A percentile compares a stretch with the other conserved stretches of the same genome.
These are phyloP conservation scores for Argentina anserina DNA, from an alignment of 306 rosid genomes.

Conservation along the genomic window DNA sequence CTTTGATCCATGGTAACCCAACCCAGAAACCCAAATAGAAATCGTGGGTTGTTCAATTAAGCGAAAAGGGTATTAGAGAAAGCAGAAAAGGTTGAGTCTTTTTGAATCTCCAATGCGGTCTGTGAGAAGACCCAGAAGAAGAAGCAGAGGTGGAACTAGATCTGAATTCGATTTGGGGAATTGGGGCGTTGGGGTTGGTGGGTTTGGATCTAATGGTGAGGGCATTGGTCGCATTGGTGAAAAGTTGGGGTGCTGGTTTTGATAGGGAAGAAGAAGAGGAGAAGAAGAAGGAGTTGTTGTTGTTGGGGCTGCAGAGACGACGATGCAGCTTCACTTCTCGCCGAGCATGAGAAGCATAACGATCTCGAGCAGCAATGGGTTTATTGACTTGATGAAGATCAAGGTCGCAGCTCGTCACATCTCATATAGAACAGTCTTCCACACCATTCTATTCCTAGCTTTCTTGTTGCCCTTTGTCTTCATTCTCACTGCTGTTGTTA, in stretches of 20 bases:
- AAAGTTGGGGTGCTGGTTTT: constrained; percentile 29
- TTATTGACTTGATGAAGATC: constrained; percentile 99
- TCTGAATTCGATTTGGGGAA: constrained; percentile 35
- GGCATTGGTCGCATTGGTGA: constrained; percentile 41
- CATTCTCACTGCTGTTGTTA: constrained; percentile 98
- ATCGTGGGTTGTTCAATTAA: neutral
- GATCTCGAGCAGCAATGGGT: constrained; percentile 99
- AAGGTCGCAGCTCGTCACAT: constrained; percentile 99
- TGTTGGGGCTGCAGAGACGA: constrained; percentile 76
- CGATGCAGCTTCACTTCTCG: constrained; percentile 99
- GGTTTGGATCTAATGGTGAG: constrained; percentile 63
- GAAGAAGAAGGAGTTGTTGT: constrained; percentile 36
- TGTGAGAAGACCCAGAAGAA: constrained; percentile 34
- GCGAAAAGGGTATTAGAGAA: neutral
- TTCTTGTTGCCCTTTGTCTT: constrained; percentile 93
- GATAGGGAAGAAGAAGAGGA: constrained; percentile 38
- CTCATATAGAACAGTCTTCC: constrained; percentile 97
- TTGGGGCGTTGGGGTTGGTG: constrained; percentile 35
- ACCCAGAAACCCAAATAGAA: constrained; percentile 30
- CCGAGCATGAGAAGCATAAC: constrained; percentile 99
- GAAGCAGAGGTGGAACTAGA: constrained; percentile 25
- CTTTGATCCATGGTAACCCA: constrained; percentile 38
- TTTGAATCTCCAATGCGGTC: constrained; percentile 56
- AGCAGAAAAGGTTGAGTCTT: constrained; percentile 3
- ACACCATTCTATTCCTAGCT: constrained; percentile 94